These are phyloP conservation scores for Wickerhamomyces subpelliculosus DNA, from an alignment of 805 yeast species.

Conservation along the genomic window DNA sequence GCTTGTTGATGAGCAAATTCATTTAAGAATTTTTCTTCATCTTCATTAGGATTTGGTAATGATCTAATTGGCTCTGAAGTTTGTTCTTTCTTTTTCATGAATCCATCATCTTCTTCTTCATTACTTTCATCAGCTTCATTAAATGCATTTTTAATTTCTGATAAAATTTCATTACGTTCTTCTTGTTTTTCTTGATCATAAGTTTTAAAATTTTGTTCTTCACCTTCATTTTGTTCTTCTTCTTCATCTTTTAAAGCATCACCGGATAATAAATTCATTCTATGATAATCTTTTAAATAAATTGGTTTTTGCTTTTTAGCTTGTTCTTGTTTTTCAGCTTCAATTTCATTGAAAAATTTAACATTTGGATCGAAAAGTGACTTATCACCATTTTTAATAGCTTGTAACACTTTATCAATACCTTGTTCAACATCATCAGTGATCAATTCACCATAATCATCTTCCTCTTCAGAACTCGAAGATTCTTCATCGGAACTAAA, in stretches of 20 bases:
- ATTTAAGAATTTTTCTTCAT: constrained; percentile 64
- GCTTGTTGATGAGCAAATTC: constrained; percentile 74
- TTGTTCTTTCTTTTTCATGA: constrained; percentile 51
- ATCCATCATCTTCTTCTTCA: constrained; percentile 37
- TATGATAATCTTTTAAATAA: constrained; percentile 86
- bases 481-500: constrained; percentile 33
- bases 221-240: constrained; percentile 36
- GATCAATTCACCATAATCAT: constrained; percentile 81
- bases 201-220: constrained; percentile 63
- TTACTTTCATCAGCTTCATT: constrained; percentile 35
- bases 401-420: constrained; percentile 60
- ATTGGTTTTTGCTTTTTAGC: constrained; percentile 55
- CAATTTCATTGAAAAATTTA: constrained; percentile 68
- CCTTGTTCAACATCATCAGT: constrained; percentile 84
- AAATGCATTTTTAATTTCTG: constrained; percentile 71
- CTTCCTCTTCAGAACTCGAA: constrained; percentile 62
- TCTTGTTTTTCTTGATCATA: constrained; percentile 70
- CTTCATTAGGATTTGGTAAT: constrained; percentile 60
- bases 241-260: constrained; percentile 48
- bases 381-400: constrained; percentile 64
- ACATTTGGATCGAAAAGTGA: constrained; percentile 58
- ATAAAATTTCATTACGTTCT: constrained; percentile 64
- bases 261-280: constrained; percentile 73
- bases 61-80: constrained; percentile 20
- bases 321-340: constrained; percentile 27